Evolutionary conservation across 1,284 basidiomycete species (phyloP).

Genomic region (Stygiomarasmius scandens): DNA sequence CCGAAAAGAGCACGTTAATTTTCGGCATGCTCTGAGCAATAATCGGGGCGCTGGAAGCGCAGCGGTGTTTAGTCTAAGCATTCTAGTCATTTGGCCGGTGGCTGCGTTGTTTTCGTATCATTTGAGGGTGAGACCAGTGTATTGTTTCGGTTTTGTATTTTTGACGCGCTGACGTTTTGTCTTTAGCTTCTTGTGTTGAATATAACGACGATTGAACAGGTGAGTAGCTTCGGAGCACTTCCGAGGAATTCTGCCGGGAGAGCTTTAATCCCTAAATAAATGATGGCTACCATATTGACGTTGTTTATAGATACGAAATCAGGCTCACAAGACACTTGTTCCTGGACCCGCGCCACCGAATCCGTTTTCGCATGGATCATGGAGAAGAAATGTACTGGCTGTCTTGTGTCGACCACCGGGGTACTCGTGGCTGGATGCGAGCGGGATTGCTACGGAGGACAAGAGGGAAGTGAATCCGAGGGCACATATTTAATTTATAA

Average conservation of each 20-base stretch:
- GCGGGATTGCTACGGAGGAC: conserved; percentile 63
- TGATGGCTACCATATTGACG: background rate
- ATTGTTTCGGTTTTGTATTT: background rate
- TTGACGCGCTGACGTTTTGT: conserved; percentile 8
- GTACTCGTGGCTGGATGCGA: conserved; percentile 67
- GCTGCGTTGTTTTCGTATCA: conserved; percentile 82
- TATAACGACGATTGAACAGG: conserved; percentile 92
- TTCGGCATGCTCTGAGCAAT: conserved; percentile 54
- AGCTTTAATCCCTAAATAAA: too few species aligned
- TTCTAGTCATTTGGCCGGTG: conserved; percentile 81
- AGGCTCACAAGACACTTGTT: conserved; percentile 71
- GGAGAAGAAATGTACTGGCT: conserved; percentile 67
- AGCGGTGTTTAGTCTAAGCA: conserved; percentile 71
- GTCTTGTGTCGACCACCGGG: conserved; percentile 74
- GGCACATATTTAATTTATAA: background rate
- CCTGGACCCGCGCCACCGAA: conserved; percentile 69
- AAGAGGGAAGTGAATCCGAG: conserved; percentile 68
- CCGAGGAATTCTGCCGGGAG: too few species aligned
- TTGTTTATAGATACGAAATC: conserved; percentile 65
- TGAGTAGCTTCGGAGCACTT: conserved; percentile 36
- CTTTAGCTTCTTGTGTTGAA: conserved; percentile 77
- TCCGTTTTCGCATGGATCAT: conserved; percentile 77
- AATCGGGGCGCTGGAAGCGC: conserved; percentile 71
- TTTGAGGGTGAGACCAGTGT: conserved; percentile 63
- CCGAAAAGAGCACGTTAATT: conserved; percentile 45